Conservation (phyloP, 2,329 filamentous ascomycete genomes). For the Clonostachys rosea region DNA sequence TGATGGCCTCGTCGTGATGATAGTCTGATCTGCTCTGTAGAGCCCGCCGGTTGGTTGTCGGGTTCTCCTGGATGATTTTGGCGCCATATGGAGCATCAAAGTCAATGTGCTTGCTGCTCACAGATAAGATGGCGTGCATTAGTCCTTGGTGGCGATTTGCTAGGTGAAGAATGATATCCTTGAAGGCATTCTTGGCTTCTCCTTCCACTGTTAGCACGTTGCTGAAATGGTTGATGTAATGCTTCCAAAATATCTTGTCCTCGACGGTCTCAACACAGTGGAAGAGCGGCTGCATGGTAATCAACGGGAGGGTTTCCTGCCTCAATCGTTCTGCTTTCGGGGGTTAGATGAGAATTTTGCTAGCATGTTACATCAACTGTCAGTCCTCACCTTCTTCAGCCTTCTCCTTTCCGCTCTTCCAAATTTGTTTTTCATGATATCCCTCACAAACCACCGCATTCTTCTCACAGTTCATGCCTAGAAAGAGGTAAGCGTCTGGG, state of each 20-base stretch:
- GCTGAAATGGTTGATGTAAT: conserved; percentile 78
- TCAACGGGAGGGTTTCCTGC: conserved; percentile 42
- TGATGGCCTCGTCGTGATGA: conserved; percentile 51
- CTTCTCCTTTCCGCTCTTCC: conserved; percentile 80
- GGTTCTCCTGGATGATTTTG: conserved; percentile 45
- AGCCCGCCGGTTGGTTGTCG: conserved; percentile 36
- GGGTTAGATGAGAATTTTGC: not conserved
- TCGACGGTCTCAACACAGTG: conserved; percentile 76
- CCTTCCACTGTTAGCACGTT: conserved; percentile 78
- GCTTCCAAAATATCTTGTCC: conserved; percentile 76
- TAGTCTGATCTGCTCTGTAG: conserved; percentile 47
- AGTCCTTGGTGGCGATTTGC: conserved; percentile 74
- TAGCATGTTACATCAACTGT: not conserved
- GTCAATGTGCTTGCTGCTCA: conserved; percentile 75
- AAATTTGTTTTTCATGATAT: conserved; percentile 80
- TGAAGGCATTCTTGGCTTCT: conserved; percentile 79
- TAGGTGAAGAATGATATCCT: conserved; percentile 77
- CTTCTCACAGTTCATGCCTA: conserved; percentile 85
- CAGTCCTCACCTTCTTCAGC: conserved; percentile 56
- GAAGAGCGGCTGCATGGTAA: conserved; percentile 64
- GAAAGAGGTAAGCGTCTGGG: conserved; percentile 6
- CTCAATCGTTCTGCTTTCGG: conserved; percentile 38
- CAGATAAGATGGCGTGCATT: conserved; percentile 85
- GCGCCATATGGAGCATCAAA: conserved; percentile 50
- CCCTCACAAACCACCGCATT: conserved; percentile 90